Evolutionary conservation across 495 filamentous ascomycete genomes (phyloP), one percentile per base, ranked within the genome.

Genomic region (Cercophora scortea): DNA sequence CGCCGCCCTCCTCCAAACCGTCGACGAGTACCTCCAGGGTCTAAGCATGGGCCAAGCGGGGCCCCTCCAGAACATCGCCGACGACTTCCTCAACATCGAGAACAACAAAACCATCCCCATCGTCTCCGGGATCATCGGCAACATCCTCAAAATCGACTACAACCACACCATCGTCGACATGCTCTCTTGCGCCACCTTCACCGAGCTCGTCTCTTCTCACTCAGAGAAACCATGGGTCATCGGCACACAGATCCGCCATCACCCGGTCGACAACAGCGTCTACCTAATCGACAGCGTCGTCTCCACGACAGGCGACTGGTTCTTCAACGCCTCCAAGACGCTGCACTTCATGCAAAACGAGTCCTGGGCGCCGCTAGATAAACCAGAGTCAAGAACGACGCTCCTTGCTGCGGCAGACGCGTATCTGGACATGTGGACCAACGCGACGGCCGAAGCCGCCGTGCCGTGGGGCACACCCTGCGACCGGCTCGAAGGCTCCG

Each of bases 401-500:
- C 32, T 66, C 45, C 45, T 60, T 33, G 54, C 54, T 12, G 61
- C 57, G 3, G 63, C 61, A 0, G 62, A 66, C 41, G 59, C 63
- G 4, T 66, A 64, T 46, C 53, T 62, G 35, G 57, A 63, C 42
- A 33, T 62, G 6, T 64, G 57, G 48, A 60, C 53, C 44, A 62
- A 64, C 49, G 52, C 50, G 3, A 57, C 46, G 16, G 41, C 16
- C 8, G 8, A 15, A 3, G 49, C 56, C 16, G 4, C 45, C 4
- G 59, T 66, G 33, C 63, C 63, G 17, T 64, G 59, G 61, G 59
- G 54, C 8, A 19, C 56, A 13, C 63, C 63, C 13, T 64, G 63
- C 41, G 53, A 52, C 9, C 53, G 63, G 3, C 56, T 66, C 42
- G 61, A 66, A 45, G 63, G 61, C 18, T 55, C 58, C 25, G 61